Conservation (phyloP, 371 early-diverging fungal genomes). For the Rhizopus delemar region DNA sequence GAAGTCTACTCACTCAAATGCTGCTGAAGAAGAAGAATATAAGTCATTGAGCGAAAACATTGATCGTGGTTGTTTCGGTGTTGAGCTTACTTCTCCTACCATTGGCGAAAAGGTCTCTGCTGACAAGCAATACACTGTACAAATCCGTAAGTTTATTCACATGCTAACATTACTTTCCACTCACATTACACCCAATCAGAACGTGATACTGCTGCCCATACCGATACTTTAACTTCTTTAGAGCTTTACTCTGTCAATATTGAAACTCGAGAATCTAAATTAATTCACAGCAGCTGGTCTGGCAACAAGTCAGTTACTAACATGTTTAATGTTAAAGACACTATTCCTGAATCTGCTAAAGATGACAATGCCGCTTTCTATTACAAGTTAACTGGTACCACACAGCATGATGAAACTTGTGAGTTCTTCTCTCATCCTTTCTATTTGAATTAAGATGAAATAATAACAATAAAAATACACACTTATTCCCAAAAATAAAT, state of each 20-base stretch:
- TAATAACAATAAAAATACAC: conserved; percentile 1
- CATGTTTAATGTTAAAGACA: conserved; percentile 46
- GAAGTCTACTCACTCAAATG: conserved; percentile 41
- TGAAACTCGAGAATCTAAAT: conserved; percentile 31
- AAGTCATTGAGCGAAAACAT: conserved; percentile 31
- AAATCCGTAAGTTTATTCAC: conserved; percentile 24
- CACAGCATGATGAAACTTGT: conserved; percentile 47
- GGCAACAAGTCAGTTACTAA: conserved; percentile 28
- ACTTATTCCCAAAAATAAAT: conserved; percentile 2
- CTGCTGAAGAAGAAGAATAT: conserved; percentile 34
- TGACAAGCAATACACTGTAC: conserved; percentile 27
- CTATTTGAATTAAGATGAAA: conserved; percentile 31
- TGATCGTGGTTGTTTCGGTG: conserved; percentile 53
- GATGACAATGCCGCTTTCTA: conserved; percentile 43
- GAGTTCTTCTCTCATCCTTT: conserved; percentile 52
- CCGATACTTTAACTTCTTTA: conserved; percentile 29
- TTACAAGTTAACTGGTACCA: conserved; percentile 41
- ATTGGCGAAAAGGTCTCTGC: conserved; percentile 33
- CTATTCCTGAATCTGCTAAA: conserved; percentile 27
- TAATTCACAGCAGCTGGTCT: conserved; percentile 40
- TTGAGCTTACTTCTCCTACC: conserved; percentile 37
- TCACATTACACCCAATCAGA: conserved; percentile 6
- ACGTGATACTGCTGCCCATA: conserved; percentile 47
- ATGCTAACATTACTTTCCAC: neutral
- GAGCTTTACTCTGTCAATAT: conserved; percentile 43